Evolutionary conservation across 2,329 filamentous ascomycete species (phyloP).

Genomic region (Zasmidium cellare): DNA sequence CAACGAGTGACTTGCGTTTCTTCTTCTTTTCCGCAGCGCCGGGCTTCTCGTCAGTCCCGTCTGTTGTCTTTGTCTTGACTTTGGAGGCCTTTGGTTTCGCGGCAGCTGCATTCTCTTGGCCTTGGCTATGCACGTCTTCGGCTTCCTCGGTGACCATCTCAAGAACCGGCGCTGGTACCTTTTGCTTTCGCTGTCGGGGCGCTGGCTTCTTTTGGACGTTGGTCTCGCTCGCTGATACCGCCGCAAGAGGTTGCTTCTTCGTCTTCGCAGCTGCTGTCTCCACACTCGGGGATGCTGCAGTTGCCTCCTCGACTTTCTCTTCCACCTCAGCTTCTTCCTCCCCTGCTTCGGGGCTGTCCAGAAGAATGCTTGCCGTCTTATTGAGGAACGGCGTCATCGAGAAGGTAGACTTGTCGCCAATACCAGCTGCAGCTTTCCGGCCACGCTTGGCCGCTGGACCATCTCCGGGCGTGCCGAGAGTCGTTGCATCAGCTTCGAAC

Average conservation of each 20-base stretch:
- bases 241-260: constrained; percentile 45
- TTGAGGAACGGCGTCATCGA: constrained; percentile 94
- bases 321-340: constrained; percentile 30
- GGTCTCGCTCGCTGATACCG: constrained; percentile 45
- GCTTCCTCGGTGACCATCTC: constrained; percentile 47
- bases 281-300: constrained; percentile 27
- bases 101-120: constrained; percentile 37
- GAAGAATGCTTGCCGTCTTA: constrained; percentile 62
- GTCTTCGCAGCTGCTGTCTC: constrained; percentile 26
- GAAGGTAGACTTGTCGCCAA: constrained; percentile 87
- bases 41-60: constrained; percentile 37
- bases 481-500: constrained; percentile 49
- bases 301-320: constrained; percentile 26
- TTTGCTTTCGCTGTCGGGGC: constrained; percentile 39
- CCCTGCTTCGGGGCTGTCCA: constrained; percentile 38
- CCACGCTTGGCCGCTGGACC: constrained; percentile 48
- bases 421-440: constrained; percentile 53
- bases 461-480: constrained; percentile 51
- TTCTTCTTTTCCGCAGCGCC: constrained; percentile 36
- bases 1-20: constrained; percentile 49
- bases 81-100: constrained; percentile 34
- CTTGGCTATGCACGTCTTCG: constrained; percentile 35
- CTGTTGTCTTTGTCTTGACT: constrained; percentile 39
- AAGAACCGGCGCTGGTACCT: constrained; percentile 36
- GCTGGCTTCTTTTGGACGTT: constrained; percentile 43